Evolutionary conservation across 2,329 filamentous ascomycete species (phyloP).

Genomic region (Aspergillus cejpii): DNA sequence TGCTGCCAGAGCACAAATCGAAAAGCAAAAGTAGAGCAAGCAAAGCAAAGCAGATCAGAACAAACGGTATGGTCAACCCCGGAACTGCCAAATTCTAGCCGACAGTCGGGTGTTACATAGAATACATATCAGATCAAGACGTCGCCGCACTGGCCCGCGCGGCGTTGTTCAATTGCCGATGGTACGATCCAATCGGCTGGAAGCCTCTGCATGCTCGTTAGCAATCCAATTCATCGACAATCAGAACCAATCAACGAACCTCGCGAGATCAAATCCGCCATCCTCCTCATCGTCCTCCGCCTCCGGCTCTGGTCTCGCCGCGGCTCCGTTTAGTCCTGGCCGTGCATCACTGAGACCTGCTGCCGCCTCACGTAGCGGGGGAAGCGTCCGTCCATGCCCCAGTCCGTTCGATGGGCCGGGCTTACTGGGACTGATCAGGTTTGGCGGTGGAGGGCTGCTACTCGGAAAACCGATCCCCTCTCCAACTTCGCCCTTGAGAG

Average conservation of each 20-base stretch:
- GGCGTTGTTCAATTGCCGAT: slow-evolving; percentile 39
- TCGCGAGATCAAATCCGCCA: slow-evolving; percentile 44
- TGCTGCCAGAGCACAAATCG: not conserved
- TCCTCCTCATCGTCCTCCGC: slow-evolving; percentile 37
- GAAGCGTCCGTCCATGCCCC: slow-evolving; percentile 25
- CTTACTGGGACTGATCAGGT: slow-evolving; percentile 42
- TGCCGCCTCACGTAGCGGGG: slow-evolving; percentile 21
- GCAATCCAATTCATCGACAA: slow-evolving; percentile 2
- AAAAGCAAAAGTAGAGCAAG: slow-evolving; percentile 2
- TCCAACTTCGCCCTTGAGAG: slow-evolving; percentile 40
- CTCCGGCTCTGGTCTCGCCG: slow-evolving; percentile 9
- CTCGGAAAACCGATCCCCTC: slow-evolving; percentile 39
- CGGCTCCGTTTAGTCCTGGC: slow-evolving; percentile 22
- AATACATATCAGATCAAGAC: slow-evolving; percentile 6
- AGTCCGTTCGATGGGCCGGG: slow-evolving; percentile 31
- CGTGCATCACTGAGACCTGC: not conserved
- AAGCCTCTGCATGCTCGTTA: slow-evolving; percentile 34
- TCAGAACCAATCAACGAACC: slow-evolving; percentile 29
- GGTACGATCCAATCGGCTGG: slow-evolving; percentile 45
- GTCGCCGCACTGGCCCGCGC: slow-evolving; percentile 33
- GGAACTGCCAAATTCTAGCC: not conserved
- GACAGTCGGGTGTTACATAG: not conserved
- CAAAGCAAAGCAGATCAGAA: slow-evolving; percentile 3
- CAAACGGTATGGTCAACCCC: not conserved
- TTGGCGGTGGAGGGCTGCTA: slow-evolving; percentile 45